Base-by-base conservation (phyloP, 1,284 basidiomycete genomes). In the Puccinia polysora region DNA sequence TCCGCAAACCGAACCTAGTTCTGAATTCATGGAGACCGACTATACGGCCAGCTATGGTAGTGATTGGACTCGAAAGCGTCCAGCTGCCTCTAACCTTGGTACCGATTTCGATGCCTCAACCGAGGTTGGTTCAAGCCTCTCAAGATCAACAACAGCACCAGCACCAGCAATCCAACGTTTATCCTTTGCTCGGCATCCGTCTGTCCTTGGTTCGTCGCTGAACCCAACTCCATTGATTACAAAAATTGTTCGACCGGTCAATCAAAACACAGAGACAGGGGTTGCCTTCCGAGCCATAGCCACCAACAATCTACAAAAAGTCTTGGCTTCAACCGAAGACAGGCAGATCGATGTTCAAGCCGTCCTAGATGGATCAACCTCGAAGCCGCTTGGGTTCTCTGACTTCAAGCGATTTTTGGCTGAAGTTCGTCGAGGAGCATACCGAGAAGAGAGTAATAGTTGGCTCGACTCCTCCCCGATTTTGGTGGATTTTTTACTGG, bases 151-250 rank as follows among this genome's bases (percentile, higher is more conserved):
- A 23, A 3, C 56, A 15, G 38, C 67, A 10, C 55, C 52, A 15
- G 53, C 40, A 23, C 55, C 55, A 1, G 56, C 55, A 34, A 45
- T 59, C n/a, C 55, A 49, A 32, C 52, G 67, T 23, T 69, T 69
- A 40, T 59, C 53, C 25, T 69, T 69, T 69, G 67, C 67, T 69
- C 67, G 67, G 23, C 53, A 69, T 25, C 52, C 67, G 49, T 69
- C 67, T 28, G 67, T 69, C 2, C 34, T 69, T 32, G 67, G 45
- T 38, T 69, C 67, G 15, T 49, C 53, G 36, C 30, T 43, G 4
- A 23, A 30, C 52, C 55, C 53, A n/a, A 28, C 52, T 32, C 65
- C 65, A 6, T 56, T 56, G 52, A 56, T 58, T 28, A 36, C 36
- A 58, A 55, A 45, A 30, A 28, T 58, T 32, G 28, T 23, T 12